Conservation (phyloP, 164 flowering plant species). For the Taxillus chinensis region DNA sequence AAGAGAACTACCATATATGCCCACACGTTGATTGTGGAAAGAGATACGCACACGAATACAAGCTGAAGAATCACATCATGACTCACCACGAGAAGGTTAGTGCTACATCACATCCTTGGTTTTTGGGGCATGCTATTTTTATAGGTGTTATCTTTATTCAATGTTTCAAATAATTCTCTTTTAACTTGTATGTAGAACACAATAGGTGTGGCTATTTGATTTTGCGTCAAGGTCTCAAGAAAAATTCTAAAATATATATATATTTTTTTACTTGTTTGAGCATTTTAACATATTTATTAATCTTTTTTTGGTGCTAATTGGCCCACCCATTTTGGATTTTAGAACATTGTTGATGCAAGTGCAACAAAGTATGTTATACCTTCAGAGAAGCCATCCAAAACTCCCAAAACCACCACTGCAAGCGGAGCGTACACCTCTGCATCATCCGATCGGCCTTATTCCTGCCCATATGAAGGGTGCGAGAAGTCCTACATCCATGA, state of each 20-base stretch:
- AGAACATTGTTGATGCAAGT: slow-evolving; percentile 29
- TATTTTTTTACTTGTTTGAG: too few relatives aligned
- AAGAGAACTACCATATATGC: slow-evolving; percentile 88
- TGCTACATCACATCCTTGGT: neutral
- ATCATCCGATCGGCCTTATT: slow-evolving; percentile 78
- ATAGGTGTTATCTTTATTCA: neutral
- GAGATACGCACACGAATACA: slow-evolving; percentile 97
- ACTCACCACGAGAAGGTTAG: slow-evolving; percentile 92
- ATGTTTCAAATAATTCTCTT: neutral
- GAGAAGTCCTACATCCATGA: slow-evolving; percentile 92
- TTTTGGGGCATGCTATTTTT: neutral
- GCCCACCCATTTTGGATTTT: slow-evolving; percentile 11
- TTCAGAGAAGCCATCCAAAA: slow-evolving; percentile 43
- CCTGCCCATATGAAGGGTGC: slow-evolving; percentile 90
- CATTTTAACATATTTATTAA: too few relatives aligned
- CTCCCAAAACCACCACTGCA: slow-evolving; percentile 42
- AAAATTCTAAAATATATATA: too few relatives aligned
- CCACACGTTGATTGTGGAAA: slow-evolving; percentile 93
- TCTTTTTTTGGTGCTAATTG: neutral
- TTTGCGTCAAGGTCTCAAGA: too few relatives aligned
- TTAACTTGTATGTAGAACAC: too few relatives aligned
- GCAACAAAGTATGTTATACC: slow-evolving; percentile 44
- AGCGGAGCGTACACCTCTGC: slow-evolving; percentile 47
- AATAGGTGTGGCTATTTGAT: too few relatives aligned
- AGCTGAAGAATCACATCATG: slow-evolving; percentile 76